Percentiles rank a stretch among this genome's conserved stretches.
phyloP scores from a whole-genome alignment of 768 basidiomycete genomes.

The Multifurca ochricompacta region DNA sequence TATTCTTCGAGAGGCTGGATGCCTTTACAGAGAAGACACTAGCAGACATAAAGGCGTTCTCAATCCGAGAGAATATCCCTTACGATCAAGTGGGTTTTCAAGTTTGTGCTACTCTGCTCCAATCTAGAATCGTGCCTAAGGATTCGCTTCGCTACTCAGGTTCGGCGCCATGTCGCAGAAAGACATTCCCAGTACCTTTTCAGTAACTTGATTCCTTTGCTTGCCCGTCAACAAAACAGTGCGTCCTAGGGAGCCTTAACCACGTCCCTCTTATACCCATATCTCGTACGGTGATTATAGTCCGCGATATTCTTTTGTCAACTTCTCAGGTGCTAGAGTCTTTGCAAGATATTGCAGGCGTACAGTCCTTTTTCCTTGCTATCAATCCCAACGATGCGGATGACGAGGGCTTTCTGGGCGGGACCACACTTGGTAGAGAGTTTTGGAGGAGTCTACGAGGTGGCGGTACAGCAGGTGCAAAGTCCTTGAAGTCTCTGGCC shows the following conservation, averaged over 20 bases:
- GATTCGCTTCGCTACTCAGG: slow-evolving; percentile 35
- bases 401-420: slow-evolving; percentile 56
- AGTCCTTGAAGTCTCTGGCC: slow-evolving; percentile 41
- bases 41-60: slow-evolving; percentile 50
- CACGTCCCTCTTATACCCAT: neutral
- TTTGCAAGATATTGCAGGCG: slow-evolving; percentile 39
- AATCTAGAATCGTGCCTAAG: slow-evolving; percentile 14
- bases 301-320: slow-evolving; percentile 39
- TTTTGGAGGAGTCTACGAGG: slow-evolving; percentile 57
- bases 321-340: slow-evolving; percentile 49
- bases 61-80: slow-evolving; percentile 48
- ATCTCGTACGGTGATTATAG: slow-evolving; percentile 27
- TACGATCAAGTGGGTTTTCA: slow-evolving; percentile 54
- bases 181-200: slow-evolving; percentile 57
- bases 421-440: slow-evolving; percentile 50
- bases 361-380: slow-evolving; percentile 56
- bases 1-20: slow-evolving; percentile 60
- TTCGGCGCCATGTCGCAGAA: slow-evolving; percentile 46
- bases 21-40: slow-evolving; percentile 53
- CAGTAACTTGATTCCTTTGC: slow-evolving; percentile 13
- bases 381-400: slow-evolving; percentile 42
- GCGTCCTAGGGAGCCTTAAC: slow-evolving; percentile 3
- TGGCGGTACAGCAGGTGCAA: slow-evolving; percentile 51
- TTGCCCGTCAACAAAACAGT: slow-evolving; percentile 16
- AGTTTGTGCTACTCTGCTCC: slow-evolving; percentile 25